phyloP scores from a whole-genome alignment of 1,139 yeast species.

The Scheffersomyces stambukii region DNA sequence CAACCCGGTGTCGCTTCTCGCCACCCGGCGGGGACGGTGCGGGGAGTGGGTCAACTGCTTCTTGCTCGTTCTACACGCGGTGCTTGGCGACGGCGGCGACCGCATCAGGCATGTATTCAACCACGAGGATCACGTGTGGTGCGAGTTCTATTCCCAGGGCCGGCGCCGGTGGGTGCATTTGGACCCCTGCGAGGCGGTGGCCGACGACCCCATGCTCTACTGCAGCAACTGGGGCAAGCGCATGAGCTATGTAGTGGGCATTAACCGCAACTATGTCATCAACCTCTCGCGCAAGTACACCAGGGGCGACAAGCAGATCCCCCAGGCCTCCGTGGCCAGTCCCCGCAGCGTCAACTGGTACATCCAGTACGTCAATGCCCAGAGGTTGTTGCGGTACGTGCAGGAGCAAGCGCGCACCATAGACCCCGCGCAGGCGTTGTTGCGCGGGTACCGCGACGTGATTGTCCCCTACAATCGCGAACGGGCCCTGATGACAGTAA shows the following conservation, averaged over 20 bases:
- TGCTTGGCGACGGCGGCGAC: conserved; percentile 34
- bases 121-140: conserved; percentile 94
- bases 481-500: too few relatives aligned
- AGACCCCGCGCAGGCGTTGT: conserved; percentile 10
- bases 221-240: conserved; percentile 87
- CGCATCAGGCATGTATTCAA: conserved; percentile 77
- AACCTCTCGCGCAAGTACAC: conserved; percentile 76
- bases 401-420: conserved; percentile 2
- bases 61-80: conserved; percentile 60
- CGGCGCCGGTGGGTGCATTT: conserved; percentile 78
- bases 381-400: conserved; percentile 25
- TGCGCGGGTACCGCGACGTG: conserved; percentile 22
- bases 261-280: conserved; percentile 52
- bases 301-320: conserved; percentile 46
- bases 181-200: conserved; percentile 85
- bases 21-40: conserved; percentile 72
- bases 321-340: conserved; percentile 39
- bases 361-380: conserved; percentile 36
- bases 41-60: conserved; percentile 96
- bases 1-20: conserved; percentile 57
- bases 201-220: conserved; percentile 75
- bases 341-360: conserved; percentile 36
- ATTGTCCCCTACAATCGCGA: conserved; percentile 23
- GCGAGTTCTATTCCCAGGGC: conserved; percentile 70
- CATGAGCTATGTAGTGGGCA: conserved; percentile 83